These are phyloP conservation scores for Ramichloridium luteum DNA, from an alignment of 2,329 filamentous ascomycete genomes.

Conservation along the genomic window DNA sequence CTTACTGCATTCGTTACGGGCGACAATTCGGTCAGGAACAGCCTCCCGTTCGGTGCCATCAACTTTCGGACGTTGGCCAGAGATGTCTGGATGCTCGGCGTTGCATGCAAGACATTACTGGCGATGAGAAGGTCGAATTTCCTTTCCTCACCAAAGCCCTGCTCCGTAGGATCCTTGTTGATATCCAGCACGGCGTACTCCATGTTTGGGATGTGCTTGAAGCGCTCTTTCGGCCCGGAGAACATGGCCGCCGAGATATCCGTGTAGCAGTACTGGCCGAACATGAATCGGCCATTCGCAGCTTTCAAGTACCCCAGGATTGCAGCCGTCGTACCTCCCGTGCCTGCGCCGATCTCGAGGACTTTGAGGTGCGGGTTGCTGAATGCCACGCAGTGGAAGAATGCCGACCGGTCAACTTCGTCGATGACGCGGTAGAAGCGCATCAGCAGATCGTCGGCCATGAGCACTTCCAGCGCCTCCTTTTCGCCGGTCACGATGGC, in stretches of 20 bases:
- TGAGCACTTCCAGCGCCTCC: not conserved
- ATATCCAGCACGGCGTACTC: slow-evolving; percentile 23
- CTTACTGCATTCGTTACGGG: not conserved
- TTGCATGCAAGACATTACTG: slow-evolving; percentile 15
- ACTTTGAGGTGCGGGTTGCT: slow-evolving; percentile 2
- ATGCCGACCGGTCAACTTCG: not conserved
- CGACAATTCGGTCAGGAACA: slow-evolving; percentile 10
- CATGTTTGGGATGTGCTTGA: slow-evolving; percentile 20
- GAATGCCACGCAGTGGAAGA: not conserved
- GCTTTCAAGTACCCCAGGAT: not conserved
- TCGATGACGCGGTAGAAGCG: no score
- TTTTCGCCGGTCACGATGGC: not conserved
- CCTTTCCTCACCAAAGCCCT: slow-evolving; percentile 26
- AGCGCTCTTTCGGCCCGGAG: slow-evolving; percentile 22
- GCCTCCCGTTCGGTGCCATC: slow-evolving; percentile 14
- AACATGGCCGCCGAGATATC: slow-evolving; percentile 35
- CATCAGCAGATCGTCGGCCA: not conserved
- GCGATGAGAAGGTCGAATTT: slow-evolving; percentile 20
- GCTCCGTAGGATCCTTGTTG: slow-evolving; percentile 17
- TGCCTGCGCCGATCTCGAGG: slow-evolving; percentile 3
- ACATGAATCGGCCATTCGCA: not conserved
- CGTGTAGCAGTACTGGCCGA: slow-evolving; percentile 33
- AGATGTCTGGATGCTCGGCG: slow-evolving; percentile 7
- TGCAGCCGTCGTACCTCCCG: not conserved
- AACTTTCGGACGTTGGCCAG: slow-evolving; percentile 14